These are phyloP conservation scores for Phytophthora idaei DNA, from an alignment of 352 stramenopile species.

Conservation along the genomic window DNA sequence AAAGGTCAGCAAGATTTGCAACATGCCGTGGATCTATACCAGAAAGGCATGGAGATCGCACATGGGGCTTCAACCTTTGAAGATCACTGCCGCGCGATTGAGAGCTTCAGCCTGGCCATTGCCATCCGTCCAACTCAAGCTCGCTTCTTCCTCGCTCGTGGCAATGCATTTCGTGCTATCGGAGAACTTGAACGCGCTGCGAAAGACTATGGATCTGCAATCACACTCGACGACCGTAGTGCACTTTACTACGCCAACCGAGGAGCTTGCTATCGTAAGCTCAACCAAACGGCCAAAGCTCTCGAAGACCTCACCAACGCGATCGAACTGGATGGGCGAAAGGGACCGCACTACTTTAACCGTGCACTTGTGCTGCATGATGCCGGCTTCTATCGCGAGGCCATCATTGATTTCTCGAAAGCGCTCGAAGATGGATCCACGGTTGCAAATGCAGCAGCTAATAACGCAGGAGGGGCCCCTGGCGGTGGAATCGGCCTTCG, in stretches of 20 bases:
- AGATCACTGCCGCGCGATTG: constrained; percentile 75
- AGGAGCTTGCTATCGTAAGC: constrained; percentile 75
- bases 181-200: constrained; percentile 70
- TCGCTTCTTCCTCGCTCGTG: constrained; percentile 75
- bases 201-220: constrained; percentile 62
- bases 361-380: constrained; percentile 75
- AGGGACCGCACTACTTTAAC: constrained; percentile 79
- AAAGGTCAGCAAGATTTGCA: constrained; percentile 77
- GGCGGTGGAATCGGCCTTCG: constrained; percentile 49
- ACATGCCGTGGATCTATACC: constrained; percentile 77
- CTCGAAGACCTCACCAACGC: constrained; percentile 75
- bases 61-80: constrained; percentile 60
- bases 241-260: constrained; percentile 79
- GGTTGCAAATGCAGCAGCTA: constrained; percentile 3
- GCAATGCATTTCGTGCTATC: constrained; percentile 75
- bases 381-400: constrained; percentile 64
- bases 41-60: constrained; percentile 73
- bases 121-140: constrained; percentile 70
- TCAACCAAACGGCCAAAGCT: constrained; percentile 56
- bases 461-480: constrained; percentile 9
- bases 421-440: constrained; percentile 72
- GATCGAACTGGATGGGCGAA: constrained; percentile 75
- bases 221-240: constrained; percentile 68
- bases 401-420: constrained; percentile 74
- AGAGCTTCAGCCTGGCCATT: constrained; percentile 78